These are phyloP conservation scores for Fusarium xyrophilum DNA, from an alignment of 2,329 filamentous ascomycete species.

Conservation along the genomic window DNA sequence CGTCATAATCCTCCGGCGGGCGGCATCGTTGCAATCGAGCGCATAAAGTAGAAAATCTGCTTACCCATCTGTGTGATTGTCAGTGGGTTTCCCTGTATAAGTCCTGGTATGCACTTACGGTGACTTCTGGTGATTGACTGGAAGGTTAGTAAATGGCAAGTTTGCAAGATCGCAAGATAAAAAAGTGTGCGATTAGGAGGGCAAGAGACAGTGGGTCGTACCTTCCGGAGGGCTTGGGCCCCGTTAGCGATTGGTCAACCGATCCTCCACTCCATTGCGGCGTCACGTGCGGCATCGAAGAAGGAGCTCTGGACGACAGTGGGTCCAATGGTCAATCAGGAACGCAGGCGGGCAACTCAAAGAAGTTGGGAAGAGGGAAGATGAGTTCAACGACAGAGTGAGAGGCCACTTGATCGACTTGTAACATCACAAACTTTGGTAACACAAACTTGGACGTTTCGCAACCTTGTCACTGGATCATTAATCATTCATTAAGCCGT, in stretches of 20 bases:
- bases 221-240: conserved; percentile 48
- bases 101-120: conserved; percentile 52
- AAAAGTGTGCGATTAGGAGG: conserved; percentile 52
- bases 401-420: conserved; percentile 17
- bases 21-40: conserved; percentile 37
- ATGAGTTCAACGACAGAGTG: conserved; percentile 26
- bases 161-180: conserved; percentile 49
- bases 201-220: conserved; percentile 43
- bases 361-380: conserved; percentile 23
- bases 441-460: conserved; percentile 2
- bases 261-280: conserved; percentile 9
- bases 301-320: not conserved
- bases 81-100: conserved; percentile 47
- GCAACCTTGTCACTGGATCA: not conserved
- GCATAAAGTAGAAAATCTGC: conserved; percentile 45
- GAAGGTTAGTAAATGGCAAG: conserved; percentile 50
- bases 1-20: conserved; percentile 32
- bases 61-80: conserved; percentile 66
- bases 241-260: conserved; percentile 46
- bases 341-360: conserved; percentile 1
- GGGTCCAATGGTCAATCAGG: conserved; percentile 38
- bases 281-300: conserved; percentile 38
- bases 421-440: conserved; percentile 1
- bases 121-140: conserved; percentile 57
- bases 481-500: not conserved